Evolutionary conservation across 2,329 filamentous ascomycete species (phyloP), one percentile per base, ranked within the genome.

Genomic region (Nigrospora sphaerica): DNA sequence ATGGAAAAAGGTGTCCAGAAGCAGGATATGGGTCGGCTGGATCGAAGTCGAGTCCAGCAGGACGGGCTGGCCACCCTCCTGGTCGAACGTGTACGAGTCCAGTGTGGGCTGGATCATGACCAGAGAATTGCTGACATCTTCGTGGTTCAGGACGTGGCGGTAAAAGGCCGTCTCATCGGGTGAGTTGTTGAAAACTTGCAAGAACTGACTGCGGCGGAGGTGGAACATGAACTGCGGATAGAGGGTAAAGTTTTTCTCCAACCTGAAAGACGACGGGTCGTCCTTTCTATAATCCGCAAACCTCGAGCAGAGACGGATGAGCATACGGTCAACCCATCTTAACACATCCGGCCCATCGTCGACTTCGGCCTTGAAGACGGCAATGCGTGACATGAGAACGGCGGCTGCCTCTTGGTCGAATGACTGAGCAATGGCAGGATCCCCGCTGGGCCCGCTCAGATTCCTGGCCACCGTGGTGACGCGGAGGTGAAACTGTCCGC

Each of bases 201-300:
- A 70, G 74, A 98, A 98, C 67, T 97, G 93, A 68, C 90, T 95
- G 67, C 93, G 83, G 57, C 93, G 86, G 50, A 98, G 78, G 67
- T 98, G 93, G 77, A 98, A 98, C 93, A 98, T 98, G 71, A 98
- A 98, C 65, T 98, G 93, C 23, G 93, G 93, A 62, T 98, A 98
- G 14, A 98, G 78, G 0, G 92, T 97, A 63, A 98, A 98, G 74
- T 98, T 98, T 81, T 96, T 96, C 69, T 98, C 93, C 52, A 95
- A 70, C 33, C 90, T 82, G 81, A 98, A 98, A 0, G 92, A 97
- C 6, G 92, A 95, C 13, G 93, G 90, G 59, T 98, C 93, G 63
- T 98, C 93, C 70, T 98, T 98, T 52, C 93, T 81, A 65, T 98
- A 98, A 67, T 98, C 93, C 28, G 93, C 93, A 63, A 98, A 98